Percentiles rank a stretch among this genome's conserved stretches.
Evolutionary conservation across 352 stramenopile species (phyloP).

Genomic region (Aphanomyces invadans): DNA sequence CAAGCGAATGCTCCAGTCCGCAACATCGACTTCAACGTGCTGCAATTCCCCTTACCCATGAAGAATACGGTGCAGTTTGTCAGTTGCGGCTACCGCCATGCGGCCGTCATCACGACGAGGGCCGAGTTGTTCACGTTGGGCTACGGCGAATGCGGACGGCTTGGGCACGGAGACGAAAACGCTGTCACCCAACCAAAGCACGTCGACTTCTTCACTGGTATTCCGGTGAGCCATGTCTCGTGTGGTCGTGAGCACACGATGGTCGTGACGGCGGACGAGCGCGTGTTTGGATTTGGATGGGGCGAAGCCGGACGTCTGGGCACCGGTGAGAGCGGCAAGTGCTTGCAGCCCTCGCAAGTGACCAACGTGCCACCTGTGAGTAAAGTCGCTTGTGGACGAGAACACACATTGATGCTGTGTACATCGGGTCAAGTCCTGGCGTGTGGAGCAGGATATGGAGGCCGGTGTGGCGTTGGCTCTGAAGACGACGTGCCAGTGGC

Average conservation of each 20-base stretch:
- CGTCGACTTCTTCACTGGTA: conserved; percentile 50
- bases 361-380: conserved; percentile 37
- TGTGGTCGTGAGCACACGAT: conserved; percentile 85
- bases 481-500: conserved; percentile 57
- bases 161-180: conserved; percentile 63
- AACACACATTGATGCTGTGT: conserved; percentile 68
- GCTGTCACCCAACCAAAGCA: conserved; percentile 34
- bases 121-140: conserved; percentile 75
- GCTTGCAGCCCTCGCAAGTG: conserved; percentile 51
- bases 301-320: conserved; percentile 74
- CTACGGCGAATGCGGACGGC: conserved; percentile 66
- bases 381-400: conserved; percentile 64
- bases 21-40: conserved; percentile 34
- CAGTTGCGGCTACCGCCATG: conserved; percentile 70
- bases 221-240: conserved; percentile 33
- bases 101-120: conserved; percentile 49
- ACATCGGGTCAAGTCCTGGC: conserved; percentile 47
- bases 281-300: conserved; percentile 80
- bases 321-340: conserved; percentile 63
- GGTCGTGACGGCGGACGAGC: conserved; percentile 49
- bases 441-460: conserved; percentile 71
- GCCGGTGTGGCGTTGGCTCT: conserved; percentile 56
- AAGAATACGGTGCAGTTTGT: conserved; percentile 52
- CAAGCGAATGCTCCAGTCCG: too few relatives aligned
- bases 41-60: conserved; percentile 42